A percentile compares a stretch with the other conserved stretches of the same genome.
These are phyloP conservation scores for Populus tremula DNA, from an alignment of 345 rosid genomes.

Conservation along the genomic window DNA sequence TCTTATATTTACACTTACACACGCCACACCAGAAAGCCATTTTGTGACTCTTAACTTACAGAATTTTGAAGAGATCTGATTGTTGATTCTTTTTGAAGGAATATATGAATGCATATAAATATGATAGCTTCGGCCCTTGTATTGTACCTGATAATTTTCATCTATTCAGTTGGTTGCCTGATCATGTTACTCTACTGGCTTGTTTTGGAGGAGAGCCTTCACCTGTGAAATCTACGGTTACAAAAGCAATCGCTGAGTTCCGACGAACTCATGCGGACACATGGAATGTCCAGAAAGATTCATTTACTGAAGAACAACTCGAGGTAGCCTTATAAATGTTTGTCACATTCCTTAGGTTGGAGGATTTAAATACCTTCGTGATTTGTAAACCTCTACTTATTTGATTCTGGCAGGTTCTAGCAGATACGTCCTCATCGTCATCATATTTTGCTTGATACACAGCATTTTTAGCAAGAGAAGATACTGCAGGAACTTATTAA, in stretches of 20 bases:
- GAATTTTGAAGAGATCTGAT: neutral
- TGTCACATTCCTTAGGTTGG: neutral
- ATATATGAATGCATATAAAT: neutral
- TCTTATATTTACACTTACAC: too few species aligned
- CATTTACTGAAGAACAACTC: slow-evolving; percentile 88
- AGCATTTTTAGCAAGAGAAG: slow-evolving; percentile 13
- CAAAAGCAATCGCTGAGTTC: slow-evolving; percentile 98
- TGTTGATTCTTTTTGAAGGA: neutral
- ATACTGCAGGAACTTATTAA: slow-evolving; percentile 16
- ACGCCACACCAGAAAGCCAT: neutral
- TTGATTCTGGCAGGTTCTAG: slow-evolving; percentile 68
- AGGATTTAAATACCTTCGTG: neutral
- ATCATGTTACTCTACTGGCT: slow-evolving; percentile 83
- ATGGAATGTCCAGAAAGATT: slow-evolving; percentile 89
- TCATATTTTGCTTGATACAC: slow-evolving; percentile 83
- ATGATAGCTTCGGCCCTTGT: neutral
- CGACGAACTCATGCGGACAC: slow-evolving; percentile 94
- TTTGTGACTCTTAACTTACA: neutral
- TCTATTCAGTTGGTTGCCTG: slow-evolving; percentile 78
- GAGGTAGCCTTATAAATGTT: slow-evolving; percentile 53
- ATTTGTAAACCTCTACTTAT: neutral
- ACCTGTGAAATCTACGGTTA: slow-evolving; percentile 85
- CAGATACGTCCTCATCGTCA: slow-evolving; percentile 90
- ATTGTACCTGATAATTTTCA: neutral
- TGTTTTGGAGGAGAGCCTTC: slow-evolving; percentile 79